Conservation (phyloP, 768 basidiomycete species). For the Boletus rubescentipes region DNA sequence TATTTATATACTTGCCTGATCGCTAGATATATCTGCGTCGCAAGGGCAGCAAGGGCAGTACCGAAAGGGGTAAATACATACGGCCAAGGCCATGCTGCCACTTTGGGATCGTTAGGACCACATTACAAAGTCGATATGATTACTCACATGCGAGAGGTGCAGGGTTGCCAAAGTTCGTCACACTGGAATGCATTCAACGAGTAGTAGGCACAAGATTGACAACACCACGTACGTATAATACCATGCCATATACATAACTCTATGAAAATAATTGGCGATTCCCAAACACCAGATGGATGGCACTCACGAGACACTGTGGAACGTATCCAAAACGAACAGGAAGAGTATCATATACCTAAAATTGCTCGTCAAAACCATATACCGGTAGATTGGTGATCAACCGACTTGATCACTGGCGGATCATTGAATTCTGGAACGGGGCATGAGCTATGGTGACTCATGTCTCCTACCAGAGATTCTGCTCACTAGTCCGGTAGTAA, state of each 20-base stretch:
- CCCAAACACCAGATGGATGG: neutral
- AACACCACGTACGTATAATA: slow-evolving; percentile 10
- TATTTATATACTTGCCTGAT: slow-evolving; percentile 43
- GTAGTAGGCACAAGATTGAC: neutral
- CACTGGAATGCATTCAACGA: slow-evolving; percentile 1
- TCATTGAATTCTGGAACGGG: slow-evolving; percentile 18
- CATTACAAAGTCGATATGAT: neutral
- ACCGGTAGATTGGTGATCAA: neutral
- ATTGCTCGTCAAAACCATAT: neutral
- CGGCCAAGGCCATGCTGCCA: slow-evolving; percentile 40
- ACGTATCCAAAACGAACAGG: slow-evolving; percentile 19
- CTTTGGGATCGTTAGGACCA: slow-evolving; percentile 22
- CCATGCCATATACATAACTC: slow-evolving; percentile 21
- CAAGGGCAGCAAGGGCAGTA: slow-evolving; percentile 45
- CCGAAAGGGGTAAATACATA: slow-evolving; percentile 51
- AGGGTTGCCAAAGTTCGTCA: slow-evolving; percentile 14
- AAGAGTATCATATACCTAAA: slow-evolving; percentile 18
- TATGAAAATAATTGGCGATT: neutral
- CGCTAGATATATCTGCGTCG: slow-evolving; percentile 50
- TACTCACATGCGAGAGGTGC: slow-evolving; percentile 7
- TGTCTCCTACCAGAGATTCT: no score
- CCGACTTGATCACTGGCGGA: slow-evolving; percentile 5
- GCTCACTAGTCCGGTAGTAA: slow-evolving; percentile 25
- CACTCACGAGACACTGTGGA: slow-evolving; percentile 19
- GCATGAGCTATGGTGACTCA: neutral